Evolutionary conservation across 148 eudicot species (phyloP).

Genomic region (Rhododendron ovatum): DNA sequence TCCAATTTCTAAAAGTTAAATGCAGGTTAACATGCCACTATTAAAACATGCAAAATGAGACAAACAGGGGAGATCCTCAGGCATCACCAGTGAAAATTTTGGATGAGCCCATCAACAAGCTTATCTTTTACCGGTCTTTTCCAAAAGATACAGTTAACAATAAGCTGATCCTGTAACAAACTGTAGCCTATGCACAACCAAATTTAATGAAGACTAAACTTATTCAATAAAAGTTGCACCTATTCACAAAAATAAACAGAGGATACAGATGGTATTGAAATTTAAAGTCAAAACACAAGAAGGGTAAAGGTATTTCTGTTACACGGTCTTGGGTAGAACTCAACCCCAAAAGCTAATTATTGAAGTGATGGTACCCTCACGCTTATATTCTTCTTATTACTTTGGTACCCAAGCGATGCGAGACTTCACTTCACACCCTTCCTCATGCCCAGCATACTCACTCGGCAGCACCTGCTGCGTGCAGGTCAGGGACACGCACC

Average conservation of each 20-base stretch:
- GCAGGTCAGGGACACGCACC: too few species aligned
- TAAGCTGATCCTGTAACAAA: neutral
- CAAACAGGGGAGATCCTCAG: neutral
- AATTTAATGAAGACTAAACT: neutral
- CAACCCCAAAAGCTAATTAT: too few species aligned
- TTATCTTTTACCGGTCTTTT: neutral
- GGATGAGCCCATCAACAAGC: neutral
- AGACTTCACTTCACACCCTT: too few species aligned
- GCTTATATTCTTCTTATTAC: too few species aligned
- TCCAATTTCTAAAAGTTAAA: neutral
- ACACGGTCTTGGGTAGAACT: too few species aligned
- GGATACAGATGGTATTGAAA: neutral
- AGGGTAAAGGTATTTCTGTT: too few species aligned
- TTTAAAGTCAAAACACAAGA: neutral
- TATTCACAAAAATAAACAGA: neutral
- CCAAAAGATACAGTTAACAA: neutral
- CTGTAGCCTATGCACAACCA: neutral
- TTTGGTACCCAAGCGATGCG: too few species aligned
- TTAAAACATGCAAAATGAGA: neutral
- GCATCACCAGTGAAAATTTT: neutral
- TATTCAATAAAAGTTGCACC: neutral
- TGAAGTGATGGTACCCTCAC: too few species aligned
- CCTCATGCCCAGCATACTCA: too few species aligned
- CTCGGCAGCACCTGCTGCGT: too few species aligned
- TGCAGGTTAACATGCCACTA: neutral